phyloP scores from a whole-genome alignment of 148 eudicot species.

The Fagopyrum tataricum region DNA sequence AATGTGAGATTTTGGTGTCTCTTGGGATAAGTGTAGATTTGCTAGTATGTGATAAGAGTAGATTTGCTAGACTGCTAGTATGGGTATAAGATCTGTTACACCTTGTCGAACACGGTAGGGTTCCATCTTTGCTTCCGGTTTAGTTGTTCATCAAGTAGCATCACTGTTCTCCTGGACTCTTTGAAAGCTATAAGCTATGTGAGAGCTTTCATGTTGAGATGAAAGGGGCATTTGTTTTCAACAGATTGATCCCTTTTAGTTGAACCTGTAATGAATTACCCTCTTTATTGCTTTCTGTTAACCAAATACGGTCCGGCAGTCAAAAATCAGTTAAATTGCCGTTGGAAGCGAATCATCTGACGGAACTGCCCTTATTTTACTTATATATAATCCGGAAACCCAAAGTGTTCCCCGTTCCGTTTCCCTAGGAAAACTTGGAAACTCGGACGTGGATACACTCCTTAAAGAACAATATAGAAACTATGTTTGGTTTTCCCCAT shows the following conservation, averaged over 20 bases:
- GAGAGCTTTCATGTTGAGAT: background rate
- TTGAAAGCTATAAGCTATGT: background rate
- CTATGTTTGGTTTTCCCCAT: too few relatives aligned
- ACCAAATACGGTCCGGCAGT: background rate
- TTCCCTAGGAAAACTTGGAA: too few relatives aligned
- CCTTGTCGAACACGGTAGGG: background rate
- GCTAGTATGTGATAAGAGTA: background rate
- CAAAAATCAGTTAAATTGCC: background rate
- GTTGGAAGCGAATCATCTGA: background rate
- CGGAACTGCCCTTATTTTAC: background rate
- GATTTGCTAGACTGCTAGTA: background rate
- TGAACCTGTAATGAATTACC: background rate
- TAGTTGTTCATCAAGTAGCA: background rate
- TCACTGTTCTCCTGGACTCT: background rate
- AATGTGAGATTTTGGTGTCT: background rate
- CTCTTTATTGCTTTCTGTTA: background rate
- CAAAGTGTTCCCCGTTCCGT: background rate
- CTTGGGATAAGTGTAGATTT: background rate
- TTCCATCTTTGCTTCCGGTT: background rate
- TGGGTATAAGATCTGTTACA: background rate
- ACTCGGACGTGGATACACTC: too few relatives aligned
- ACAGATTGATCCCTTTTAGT: background rate
- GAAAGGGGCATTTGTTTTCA: background rate
- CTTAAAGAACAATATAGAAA: too few relatives aligned
- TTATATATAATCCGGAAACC: too few relatives aligned